Base-by-base conservation (phyloP, 192 early-diverging fungal genomes). In the Cladochytrium replicatum region DNA sequence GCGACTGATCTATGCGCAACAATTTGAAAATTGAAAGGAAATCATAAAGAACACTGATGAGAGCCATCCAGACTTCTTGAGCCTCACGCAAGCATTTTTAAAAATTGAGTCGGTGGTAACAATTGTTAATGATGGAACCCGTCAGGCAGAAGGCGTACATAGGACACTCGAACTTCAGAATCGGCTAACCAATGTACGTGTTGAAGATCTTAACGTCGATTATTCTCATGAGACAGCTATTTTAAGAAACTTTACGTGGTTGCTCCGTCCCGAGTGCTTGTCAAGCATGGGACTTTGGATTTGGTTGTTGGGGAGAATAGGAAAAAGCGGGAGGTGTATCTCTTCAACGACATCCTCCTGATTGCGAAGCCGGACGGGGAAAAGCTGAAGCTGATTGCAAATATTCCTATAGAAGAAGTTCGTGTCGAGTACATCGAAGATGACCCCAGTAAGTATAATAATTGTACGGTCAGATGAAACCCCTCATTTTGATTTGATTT, bases 21-120 rank as follows among this genome's bases (percentile, higher is more conserved):
- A 47, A 19, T n/a, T 54, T 11, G 8, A 62, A 48, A 23, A 58
- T 32, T 26, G 26, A 26, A 58, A 58, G 39, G 75, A 78, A 51
- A 21, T 69, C 7, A 63, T 78, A 30, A 66, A 67, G 23, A 52
- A 63, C 50, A 78, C 75, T 1, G 60, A 73, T 17, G 46, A 56
- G 24, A 42, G 28, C 23, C 75, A 78, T 41, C 52, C 60, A 3
- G 75, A 78, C 55, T 66, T 39, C 40, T 34, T 39, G 19, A 61
- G 64, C 43, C 48, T 78, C 23, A 47, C 57, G n/a, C 42, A 32
- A 11, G 69, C 75, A 0, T 51, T 76, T 8, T 32, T 56, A 19
- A 70, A 72, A 41, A 72, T 78, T 40, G 62, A 77, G 43, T 69
- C 69, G 0, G 75, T 78, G 5, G 72, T 78, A 25, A 63, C 72